phyloP scores from a whole-genome alignment of 192 early-diverging fungal species.

The Coemansia interrupta region DNA sequence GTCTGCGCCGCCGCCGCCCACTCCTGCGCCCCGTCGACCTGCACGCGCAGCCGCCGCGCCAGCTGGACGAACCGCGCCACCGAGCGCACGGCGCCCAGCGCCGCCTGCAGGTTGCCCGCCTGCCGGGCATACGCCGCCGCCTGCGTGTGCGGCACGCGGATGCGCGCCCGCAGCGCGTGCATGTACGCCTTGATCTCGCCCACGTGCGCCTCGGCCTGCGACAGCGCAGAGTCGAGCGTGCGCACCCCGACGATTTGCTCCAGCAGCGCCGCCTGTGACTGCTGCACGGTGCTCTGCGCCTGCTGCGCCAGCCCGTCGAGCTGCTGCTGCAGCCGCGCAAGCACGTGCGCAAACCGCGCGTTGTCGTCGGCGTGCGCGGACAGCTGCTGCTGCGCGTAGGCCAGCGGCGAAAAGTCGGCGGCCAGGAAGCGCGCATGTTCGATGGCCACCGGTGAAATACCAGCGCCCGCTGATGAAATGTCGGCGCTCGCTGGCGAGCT shows the following conservation, averaged over 20 bases:
- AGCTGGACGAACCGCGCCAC: slow-evolving; percentile 30
- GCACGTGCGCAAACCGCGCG: background rate
- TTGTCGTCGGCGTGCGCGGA: slow-evolving; percentile 3
- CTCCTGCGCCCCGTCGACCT: slow-evolving; percentile 16
- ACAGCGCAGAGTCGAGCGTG: slow-evolving; percentile 23
- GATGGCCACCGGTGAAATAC: too few relatives aligned
- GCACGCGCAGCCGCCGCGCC: slow-evolving; percentile 20
- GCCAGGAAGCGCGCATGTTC: slow-evolving; percentile 1
- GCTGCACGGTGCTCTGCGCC: slow-evolving; percentile 9
- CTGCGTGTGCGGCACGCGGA: slow-evolving; percentile 44
- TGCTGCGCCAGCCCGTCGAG: slow-evolving; percentile 15
- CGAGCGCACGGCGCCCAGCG: slow-evolving; percentile 22
- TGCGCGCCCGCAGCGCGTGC: slow-evolving; percentile 31
- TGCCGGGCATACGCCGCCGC: slow-evolving; percentile 16
- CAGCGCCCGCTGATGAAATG: too few relatives aligned
- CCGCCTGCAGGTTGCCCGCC: slow-evolving; percentile 29
- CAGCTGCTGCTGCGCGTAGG: background rate
- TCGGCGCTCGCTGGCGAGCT: too few relatives aligned
- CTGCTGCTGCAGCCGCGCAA: background rate
- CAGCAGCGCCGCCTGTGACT: slow-evolving; percentile 21
- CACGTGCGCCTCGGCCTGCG: slow-evolving; percentile 34
- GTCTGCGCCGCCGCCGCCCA: slow-evolving; percentile 38
- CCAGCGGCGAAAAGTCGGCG: background rate
- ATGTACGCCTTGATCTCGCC: slow-evolving; percentile 34
- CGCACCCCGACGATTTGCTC: slow-evolving; percentile 29